phyloP scores from a whole-genome alignment of 208 protist genomes.

The Vickermania ingenoplastis region DNA sequence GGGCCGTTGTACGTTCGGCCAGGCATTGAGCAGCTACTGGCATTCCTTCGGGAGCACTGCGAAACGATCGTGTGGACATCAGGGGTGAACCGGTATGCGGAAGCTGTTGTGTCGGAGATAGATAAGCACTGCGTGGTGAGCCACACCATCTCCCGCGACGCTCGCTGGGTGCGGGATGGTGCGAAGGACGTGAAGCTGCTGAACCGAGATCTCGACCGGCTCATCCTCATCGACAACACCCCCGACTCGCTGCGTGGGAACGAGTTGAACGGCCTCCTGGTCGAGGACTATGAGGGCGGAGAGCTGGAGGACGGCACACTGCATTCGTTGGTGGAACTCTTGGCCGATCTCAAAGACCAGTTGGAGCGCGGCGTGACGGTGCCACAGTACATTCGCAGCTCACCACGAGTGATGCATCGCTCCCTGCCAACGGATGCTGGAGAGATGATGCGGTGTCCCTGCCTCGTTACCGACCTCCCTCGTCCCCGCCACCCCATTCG shows the following conservation, averaged over 20 bases:
- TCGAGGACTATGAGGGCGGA: slow-evolving; percentile 87
- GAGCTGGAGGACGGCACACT: slow-evolving; percentile 83
- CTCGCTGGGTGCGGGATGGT: slow-evolving; percentile 50
- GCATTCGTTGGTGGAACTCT: slow-evolving; percentile 36
- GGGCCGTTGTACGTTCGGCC: slow-evolving; percentile 85
- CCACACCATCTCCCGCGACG: slow-evolving; percentile 76
- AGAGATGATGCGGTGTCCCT: slow-evolving; percentile 57
- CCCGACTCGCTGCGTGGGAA: slow-evolving; percentile 83
- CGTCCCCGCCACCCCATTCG: neutral
- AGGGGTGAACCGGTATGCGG: slow-evolving; percentile 70
- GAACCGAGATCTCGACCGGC: slow-evolving; percentile 57
- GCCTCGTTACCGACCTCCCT: slow-evolving; percentile 19
- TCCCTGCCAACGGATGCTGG: slow-evolving; percentile 61
- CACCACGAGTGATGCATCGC: slow-evolving; percentile 19
- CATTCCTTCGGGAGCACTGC: slow-evolving; percentile 62
- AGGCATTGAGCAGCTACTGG: slow-evolving; percentile 63
- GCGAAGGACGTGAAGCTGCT: slow-evolving; percentile 80
- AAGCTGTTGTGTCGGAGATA: slow-evolving; percentile 78
- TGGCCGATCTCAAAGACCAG: slow-evolving; percentile 58
- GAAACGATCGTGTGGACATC: slow-evolving; percentile 87
- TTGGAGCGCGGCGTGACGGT: slow-evolving; percentile 30
- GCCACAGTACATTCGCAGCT: slow-evolving; percentile 62
- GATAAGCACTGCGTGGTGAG: slow-evolving; percentile 46
- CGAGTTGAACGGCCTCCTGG: slow-evolving; percentile 79
- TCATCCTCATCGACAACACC: slow-evolving; percentile 88